Percentiles rank a stretch among this genome's conserved stretches.
These are phyloP conservation scores for Kodamaea hsintzibuensis DNA, from an alignment of 805 yeast species.

Conservation along the genomic window DNA sequence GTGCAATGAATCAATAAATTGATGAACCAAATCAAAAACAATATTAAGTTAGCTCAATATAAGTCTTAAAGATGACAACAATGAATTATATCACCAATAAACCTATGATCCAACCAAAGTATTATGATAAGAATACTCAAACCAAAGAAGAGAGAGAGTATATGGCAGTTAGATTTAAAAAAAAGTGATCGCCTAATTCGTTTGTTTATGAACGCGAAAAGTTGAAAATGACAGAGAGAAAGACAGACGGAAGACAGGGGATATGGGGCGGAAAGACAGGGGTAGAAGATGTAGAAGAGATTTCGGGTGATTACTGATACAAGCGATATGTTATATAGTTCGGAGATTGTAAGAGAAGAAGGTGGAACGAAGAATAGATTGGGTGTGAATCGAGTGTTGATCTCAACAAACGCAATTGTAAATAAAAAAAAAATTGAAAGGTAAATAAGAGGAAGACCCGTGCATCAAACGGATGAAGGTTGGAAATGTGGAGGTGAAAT, in stretches of 20 bases:
- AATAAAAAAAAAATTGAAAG: not conserved
- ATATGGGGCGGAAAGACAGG: not conserved
- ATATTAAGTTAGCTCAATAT: too few relatives aligned
- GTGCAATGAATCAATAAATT: too few relatives aligned
- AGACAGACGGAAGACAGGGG: not conserved
- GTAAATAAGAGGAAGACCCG: not conserved
- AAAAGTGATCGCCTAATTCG: not conserved
- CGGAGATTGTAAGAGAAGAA: not conserved
- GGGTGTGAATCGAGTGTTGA: not conserved
- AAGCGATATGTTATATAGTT: too few relatives aligned
- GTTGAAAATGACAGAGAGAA: not conserved
- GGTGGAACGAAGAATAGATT: not conserved
- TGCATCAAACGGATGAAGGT: not conserved
- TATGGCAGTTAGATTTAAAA: not conserved
- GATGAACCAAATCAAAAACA: too few relatives aligned
- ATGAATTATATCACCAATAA: too few relatives aligned
- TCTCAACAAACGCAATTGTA: not conserved
- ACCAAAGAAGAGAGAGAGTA: not conserved
- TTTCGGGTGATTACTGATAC: not conserved
- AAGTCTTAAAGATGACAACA: too few relatives aligned
- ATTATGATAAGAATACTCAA: not conserved
- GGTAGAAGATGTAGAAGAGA: not conserved
- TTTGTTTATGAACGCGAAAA: not conserved
- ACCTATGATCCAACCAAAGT: too few relatives aligned
- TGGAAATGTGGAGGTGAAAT: not conserved